A percentile compares a stretch with the other conserved stretches of the same genome.
phyloP scores from a whole-genome alignment of 331 rosid genomes.

The Phaseolus coccineus region DNA sequence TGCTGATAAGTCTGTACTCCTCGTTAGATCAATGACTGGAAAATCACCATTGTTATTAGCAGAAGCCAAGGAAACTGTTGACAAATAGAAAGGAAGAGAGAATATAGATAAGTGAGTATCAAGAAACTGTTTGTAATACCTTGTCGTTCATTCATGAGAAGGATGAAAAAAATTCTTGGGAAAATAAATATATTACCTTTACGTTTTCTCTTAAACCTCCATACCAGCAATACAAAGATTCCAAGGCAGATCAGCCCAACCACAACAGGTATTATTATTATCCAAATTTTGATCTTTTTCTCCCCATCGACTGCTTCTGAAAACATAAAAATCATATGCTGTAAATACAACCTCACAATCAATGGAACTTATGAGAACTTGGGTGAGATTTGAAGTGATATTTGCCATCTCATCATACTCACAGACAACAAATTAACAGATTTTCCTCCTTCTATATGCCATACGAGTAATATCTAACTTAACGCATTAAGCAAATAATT shows the following conservation, averaged over 20 bases:
- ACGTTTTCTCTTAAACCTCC: slow-evolving; percentile 60
- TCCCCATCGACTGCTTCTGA: slow-evolving; percentile 47
- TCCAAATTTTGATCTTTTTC: slow-evolving; percentile 43
- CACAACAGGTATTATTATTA: slow-evolving; percentile 45
- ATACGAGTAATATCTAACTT: neutral
- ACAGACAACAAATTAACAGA: neutral
- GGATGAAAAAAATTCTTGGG: neutral
- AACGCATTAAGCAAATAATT: neutral
- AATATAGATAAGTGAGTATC: neutral
- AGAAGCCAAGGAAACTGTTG: slow-evolving; percentile 46
- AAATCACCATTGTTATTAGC: slow-evolving; percentile 38
- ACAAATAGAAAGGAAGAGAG: slow-evolving; percentile 37
- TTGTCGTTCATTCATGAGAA: slow-evolving; percentile 2
- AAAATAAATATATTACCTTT: slow-evolving; percentile 51
- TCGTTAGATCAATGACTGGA: slow-evolving; percentile 39
- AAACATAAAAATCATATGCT: slow-evolving; percentile 26
- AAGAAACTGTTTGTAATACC: neutral
- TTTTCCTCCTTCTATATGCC: neutral
- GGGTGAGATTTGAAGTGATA: neutral
- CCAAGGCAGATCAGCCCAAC: slow-evolving; percentile 52
- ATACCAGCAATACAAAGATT: slow-evolving; percentile 47
- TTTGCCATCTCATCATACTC: neutral
- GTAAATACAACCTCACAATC: slow-evolving; percentile 28
- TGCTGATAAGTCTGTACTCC: slow-evolving; percentile 58
- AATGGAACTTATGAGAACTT: slow-evolving; percentile 17